Evolutionary conservation across 345 rosid species (phyloP).

Genomic region (Hibiscus tridactylites): DNA sequence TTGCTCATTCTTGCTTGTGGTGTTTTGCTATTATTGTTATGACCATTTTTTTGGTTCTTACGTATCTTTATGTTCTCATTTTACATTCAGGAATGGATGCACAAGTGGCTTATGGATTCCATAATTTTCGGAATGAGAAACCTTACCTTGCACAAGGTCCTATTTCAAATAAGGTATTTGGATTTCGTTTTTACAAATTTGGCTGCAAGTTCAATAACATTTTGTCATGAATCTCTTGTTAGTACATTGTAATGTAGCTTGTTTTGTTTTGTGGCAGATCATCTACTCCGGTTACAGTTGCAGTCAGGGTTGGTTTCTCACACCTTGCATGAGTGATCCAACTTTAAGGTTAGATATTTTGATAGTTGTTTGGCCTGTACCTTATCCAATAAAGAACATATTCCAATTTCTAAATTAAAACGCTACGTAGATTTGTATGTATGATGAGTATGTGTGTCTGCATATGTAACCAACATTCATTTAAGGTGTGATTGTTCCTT

Average conservation of each 20-base stretch:
- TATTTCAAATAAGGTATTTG: conserved; percentile 75
- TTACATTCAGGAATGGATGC: conserved; percentile 87
- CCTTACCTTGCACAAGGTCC: conserved; percentile 98
- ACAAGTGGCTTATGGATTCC: conserved; percentile 94
- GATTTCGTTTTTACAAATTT: background rate
- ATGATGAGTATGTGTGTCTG: background rate
- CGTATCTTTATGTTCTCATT: background rate
- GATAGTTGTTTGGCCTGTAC: background rate
- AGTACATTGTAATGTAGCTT: background rate
- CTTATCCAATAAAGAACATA: background rate
- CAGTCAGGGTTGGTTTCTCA: conserved; percentile 96
- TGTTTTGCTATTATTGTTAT: background rate
- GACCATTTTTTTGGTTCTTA: background rate
- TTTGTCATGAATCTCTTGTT: background rate
- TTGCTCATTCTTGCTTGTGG: background rate
- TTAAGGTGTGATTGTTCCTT: background rate
- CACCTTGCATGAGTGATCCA: conserved; percentile 86
- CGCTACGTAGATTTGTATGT: background rate
- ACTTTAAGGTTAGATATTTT: conserved; percentile 59
- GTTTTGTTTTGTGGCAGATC: conserved; percentile 37
- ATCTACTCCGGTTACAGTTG: conserved; percentile 90
- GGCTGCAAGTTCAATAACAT: background rate
- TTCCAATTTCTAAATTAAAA: too few species aligned
- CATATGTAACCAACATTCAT: background rate
- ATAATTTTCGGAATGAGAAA: conserved; percentile 84